Conservation (phyloP, 495 filamentous ascomycete genomes). For the Chlorociboria aeruginascens region DNA sequence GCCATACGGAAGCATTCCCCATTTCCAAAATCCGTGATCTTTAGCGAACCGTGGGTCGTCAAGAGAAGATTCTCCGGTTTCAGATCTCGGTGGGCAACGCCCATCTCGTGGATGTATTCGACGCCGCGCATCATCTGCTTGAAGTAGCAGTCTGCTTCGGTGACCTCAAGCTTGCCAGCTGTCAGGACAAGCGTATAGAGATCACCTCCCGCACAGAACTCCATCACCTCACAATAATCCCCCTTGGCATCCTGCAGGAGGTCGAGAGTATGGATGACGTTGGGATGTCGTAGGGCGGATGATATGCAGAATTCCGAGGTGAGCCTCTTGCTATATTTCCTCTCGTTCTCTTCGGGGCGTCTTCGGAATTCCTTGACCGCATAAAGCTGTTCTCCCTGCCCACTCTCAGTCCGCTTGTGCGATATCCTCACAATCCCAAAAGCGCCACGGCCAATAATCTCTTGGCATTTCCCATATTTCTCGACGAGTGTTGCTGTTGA, state of each 20-base stretch:
- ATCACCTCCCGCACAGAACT: slow-evolving; percentile 95
- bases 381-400: slow-evolving; percentile 77
- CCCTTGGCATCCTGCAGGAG: slow-evolving; percentile 92
- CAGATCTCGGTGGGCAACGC: slow-evolving; percentile 90
- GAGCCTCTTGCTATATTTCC: slow-evolving; percentile 95
- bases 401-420: slow-evolving; percentile 87
- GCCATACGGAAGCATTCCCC: slow-evolving; percentile 99
- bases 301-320: slow-evolving; percentile 99
- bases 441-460: slow-evolving; percentile 92
- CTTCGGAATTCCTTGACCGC: slow-evolving; percentile 98
- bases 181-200: slow-evolving; percentile 90
- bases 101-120: slow-evolving; percentile 99
- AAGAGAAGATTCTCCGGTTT: slow-evolving; percentile 96
- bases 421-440: slow-evolving; percentile 97
- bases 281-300: slow-evolving; percentile 89
- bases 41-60: slow-evolving; percentile 86
- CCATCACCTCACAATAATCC: slow-evolving; percentile 99
- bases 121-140: slow-evolving; percentile 99
- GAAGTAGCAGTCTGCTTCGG: slow-evolving; percentile 96
- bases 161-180: slow-evolving; percentile 83
- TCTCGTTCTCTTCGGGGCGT: slow-evolving; percentile 81
- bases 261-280: slow-evolving; percentile 96
- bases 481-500: slow-evolving; percentile 76
- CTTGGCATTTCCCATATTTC: slow-evolving; percentile 98
- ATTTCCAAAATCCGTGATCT: slow-evolving; percentile 98